A percentile compares a stretch with the other conserved stretches of the same genome.
phyloP scores from a whole-genome alignment of 257 asterid species.

The Craterostigma plantagineum region DNA sequence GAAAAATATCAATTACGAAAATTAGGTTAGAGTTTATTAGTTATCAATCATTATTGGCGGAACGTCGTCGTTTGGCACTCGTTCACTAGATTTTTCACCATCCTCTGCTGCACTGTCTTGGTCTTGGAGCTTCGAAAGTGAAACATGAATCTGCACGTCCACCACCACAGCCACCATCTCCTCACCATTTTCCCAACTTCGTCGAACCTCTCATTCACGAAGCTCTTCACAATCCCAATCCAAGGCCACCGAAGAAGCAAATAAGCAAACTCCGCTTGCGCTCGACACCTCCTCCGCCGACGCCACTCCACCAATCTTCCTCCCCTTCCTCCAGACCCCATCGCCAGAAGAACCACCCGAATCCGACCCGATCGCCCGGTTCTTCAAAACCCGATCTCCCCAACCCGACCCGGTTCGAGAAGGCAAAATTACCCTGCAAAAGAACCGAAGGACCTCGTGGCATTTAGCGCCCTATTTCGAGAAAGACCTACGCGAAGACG shows the following conservation, averaged over 20 bases:
- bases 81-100: too few species aligned
- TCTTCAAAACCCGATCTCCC: constrained; percentile 37
- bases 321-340: constrained; percentile 55
- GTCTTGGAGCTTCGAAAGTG: neutral
- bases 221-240: constrained; percentile 14
- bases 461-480: constrained; percentile 33
- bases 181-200: constrained; percentile 2
- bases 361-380: constrained; percentile 20
- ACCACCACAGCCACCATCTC: neutral
- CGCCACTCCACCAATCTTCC: constrained; percentile 42
- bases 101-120: too few species aligned
- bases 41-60: too few species aligned
- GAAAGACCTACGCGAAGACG: constrained; percentile 11
- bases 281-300: constrained; percentile 10
- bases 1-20: too few species aligned
- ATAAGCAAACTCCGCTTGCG: too few species aligned
- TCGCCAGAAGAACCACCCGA: constrained; percentile 10
- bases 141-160: too few species aligned
- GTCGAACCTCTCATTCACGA: constrained; percentile 8
- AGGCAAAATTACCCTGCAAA: constrained; percentile 43
- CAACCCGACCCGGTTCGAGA: constrained; percentile 42
- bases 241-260: constrained; percentile 3
- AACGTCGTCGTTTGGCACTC: too few species aligned
- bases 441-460: constrained; percentile 64
- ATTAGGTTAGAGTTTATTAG: too few species aligned